phyloP scores from a whole-genome alignment of 306 rosid species.

The Abrus pulchellus region DNA sequence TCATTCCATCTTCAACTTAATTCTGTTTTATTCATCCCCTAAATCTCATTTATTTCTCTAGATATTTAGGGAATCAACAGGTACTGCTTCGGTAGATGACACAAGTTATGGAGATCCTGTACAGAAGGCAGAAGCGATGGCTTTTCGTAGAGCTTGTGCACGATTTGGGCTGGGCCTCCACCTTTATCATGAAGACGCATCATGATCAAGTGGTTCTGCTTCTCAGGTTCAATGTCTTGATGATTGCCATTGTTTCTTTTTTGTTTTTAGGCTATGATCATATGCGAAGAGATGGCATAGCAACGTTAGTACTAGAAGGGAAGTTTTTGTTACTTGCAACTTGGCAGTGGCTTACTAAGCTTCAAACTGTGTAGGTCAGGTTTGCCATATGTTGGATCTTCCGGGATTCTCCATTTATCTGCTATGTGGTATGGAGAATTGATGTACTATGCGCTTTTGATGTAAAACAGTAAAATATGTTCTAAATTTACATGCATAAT shows the following conservation, averaged over 20 bases:
- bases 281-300: conserved; percentile 32
- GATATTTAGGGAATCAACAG: conserved; percentile 84
- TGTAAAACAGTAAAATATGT: conserved; percentile 11
- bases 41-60: conserved; percentile 41
- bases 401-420: background rate
- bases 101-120: conserved; percentile 87
- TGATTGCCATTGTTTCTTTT: background rate
- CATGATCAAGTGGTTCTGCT: conserved; percentile 46
- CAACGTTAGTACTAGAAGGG: conserved; percentile 16
- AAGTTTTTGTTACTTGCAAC: conserved; percentile 45
- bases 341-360: conserved; percentile 34
- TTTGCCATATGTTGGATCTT: conserved; percentile 1
- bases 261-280: conserved; percentile 16
- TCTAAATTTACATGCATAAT: background rate
- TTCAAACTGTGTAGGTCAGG: background rate
- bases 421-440: conserved; percentile 24
- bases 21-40: background rate
- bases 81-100: conserved; percentile 78
- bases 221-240: conserved; percentile 37
- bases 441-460: conserved; percentile 1
- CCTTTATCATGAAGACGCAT: conserved; percentile 79
- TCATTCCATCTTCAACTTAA: background rate
- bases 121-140: conserved; percentile 96
- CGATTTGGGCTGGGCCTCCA: conserved; percentile 88
- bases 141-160: conserved; percentile 94